Conservation (phyloP, 345 rosid species). For the Xanthoceras sorbifolium region DNA sequence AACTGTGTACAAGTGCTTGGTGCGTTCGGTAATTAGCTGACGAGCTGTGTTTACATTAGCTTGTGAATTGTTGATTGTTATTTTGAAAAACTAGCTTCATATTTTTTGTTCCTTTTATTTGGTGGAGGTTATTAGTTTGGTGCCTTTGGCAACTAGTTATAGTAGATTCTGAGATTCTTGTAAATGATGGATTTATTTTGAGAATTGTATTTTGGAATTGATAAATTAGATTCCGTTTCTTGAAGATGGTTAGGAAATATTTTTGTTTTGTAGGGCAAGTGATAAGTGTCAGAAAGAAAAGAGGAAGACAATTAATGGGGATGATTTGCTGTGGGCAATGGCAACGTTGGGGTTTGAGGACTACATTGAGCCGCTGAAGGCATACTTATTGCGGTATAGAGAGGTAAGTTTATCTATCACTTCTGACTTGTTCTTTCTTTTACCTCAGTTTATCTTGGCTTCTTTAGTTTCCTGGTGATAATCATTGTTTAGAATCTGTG, state of each 20-base stretch:
- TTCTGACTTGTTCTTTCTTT: neutral
- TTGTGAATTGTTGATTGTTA: constrained; percentile 7
- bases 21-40: neutral
- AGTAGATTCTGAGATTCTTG: neutral
- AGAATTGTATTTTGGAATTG: neutral
- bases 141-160: constrained; percentile 9
- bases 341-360: constrained; percentile 75
- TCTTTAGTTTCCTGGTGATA: neutral
- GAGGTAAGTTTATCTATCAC: constrained; percentile 38
- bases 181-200: neutral
- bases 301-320: constrained; percentile 77
- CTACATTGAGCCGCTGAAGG: constrained; percentile 62
- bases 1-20: neutral
- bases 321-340: constrained; percentile 85
- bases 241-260: constrained; percentile 5
- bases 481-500: neutral
- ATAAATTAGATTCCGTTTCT: neutral
- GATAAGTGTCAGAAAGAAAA: constrained; percentile 76
- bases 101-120: neutral
- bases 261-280: constrained; percentile 52
- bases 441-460: neutral
- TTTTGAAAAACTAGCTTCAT: neutral
- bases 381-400: constrained; percentile 62
- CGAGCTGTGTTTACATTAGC: neutral
- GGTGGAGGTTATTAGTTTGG: neutral